Evolutionary conservation across 306 rosid species (phyloP).

Genomic region (Cicer bijugum): DNA sequence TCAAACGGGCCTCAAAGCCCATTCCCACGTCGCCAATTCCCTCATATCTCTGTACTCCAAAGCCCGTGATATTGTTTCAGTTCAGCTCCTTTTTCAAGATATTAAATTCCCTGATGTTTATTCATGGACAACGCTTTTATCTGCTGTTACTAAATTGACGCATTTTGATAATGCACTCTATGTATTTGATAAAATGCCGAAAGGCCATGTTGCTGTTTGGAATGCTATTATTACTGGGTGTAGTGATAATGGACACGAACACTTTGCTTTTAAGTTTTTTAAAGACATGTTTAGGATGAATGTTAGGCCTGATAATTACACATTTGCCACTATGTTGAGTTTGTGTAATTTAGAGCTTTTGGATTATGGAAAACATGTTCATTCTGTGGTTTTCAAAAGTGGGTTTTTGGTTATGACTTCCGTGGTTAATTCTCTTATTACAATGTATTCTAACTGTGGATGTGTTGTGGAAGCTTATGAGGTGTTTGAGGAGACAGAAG

Average conservation of each 20-base stretch:
- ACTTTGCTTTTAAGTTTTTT: conserved; percentile 56
- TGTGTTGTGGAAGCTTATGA: conserved; percentile 55
- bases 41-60: conserved; percentile 69
- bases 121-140: conserved; percentile 75
- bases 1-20: conserved; percentile 55
- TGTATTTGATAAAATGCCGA: conserved; percentile 62
- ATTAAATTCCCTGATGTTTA: conserved; percentile 59
- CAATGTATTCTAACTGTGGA: conserved; percentile 66
- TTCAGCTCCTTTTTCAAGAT: conserved; percentile 49
- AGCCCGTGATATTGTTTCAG: conserved; percentile 52
- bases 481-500: conserved; percentile 62
- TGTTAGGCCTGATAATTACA: conserved; percentile 63
- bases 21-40: conserved; percentile 67
- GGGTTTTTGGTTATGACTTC: conserved; percentile 63
- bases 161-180: conserved; percentile 50
- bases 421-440: conserved; percentile 69
- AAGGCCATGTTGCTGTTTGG: conserved; percentile 62
- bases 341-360: conserved; percentile 52
- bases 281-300: conserved; percentile 57
- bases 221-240: conserved; percentile 75
- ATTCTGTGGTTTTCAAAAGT: conserved; percentile 57
- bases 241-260: conserved; percentile 44
- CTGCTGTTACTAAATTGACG: conserved; percentile 59
- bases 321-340: conserved; percentile 67
- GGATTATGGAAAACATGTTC: conserved; percentile 70